Conservation (phyloP, 2,329 filamentous ascomycete species). For the Bipolaris zeicola region DNA sequence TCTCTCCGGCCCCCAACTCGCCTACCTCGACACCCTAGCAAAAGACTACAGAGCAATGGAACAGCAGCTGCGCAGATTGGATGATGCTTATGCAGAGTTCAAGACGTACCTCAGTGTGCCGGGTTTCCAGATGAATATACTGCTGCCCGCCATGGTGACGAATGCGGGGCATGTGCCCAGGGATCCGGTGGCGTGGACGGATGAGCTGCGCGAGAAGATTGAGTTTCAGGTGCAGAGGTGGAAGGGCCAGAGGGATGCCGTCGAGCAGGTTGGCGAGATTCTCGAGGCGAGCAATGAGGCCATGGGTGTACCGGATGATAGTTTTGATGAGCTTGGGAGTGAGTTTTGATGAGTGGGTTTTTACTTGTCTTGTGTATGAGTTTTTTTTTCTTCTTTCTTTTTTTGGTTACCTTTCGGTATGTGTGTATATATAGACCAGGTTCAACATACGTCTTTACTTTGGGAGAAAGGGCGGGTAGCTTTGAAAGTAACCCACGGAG, state of each 20-base stretch:
- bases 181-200: slow-evolving; percentile 36
- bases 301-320: slow-evolving; percentile 32
- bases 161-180: slow-evolving; percentile 7
- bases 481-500: too few relatives aligned
- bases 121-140: slow-evolving; percentile 3
- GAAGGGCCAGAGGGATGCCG: slow-evolving; percentile 23
- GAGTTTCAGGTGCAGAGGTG: slow-evolving; percentile 30
- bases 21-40: slow-evolving; percentile 25
- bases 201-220: slow-evolving; percentile 16
- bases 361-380: too few relatives aligned
- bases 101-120: slow-evolving; percentile 22
- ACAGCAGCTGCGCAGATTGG: slow-evolving; percentile 11
- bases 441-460: neutral
- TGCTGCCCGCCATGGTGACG: neutral
- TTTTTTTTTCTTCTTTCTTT: neutral
- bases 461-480: neutral
- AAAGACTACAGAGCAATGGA: slow-evolving; percentile 29
- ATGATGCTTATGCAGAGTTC: slow-evolving; percentile 17
- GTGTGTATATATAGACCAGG: neutral
- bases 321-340: slow-evolving; percentile 30
- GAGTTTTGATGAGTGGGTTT: slow-evolving; percentile 10
- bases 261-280: slow-evolving; percentile 26
- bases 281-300: slow-evolving; percentile 27
- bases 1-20: slow-evolving; percentile 19
- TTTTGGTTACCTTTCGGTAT: too few relatives aligned